Percentiles rank a stretch among this genome's conserved stretches.
Conservation (phyloP, 305 asterid genomes). For the Striga hermonthica region DNA sequence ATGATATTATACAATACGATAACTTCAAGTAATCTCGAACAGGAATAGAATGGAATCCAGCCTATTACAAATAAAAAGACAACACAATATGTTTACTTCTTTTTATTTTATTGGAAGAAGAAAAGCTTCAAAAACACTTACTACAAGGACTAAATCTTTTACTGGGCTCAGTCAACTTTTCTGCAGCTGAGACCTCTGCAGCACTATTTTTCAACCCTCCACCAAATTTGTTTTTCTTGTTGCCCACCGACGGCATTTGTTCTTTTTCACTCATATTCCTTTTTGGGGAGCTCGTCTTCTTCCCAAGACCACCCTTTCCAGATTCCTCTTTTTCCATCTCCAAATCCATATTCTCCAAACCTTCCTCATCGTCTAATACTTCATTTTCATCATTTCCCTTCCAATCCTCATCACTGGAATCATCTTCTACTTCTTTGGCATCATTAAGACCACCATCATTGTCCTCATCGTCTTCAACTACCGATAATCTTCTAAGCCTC, state of each 20-base stretch:
- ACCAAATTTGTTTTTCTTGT: conserved; percentile 50
- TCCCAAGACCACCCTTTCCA: conserved; percentile 29
- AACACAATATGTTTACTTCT: not conserved
- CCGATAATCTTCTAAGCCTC: conserved; percentile 48
- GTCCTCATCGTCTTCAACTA: conserved; percentile 54
- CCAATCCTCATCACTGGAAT: conserved; percentile 75
- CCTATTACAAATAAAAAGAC: not conserved
- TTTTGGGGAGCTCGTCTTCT: conserved; percentile 42
- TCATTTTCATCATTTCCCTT: conserved; percentile 43
- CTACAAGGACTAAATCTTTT: conserved; percentile 39
- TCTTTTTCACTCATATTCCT: conserved; percentile 41
- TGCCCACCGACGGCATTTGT: conserved; percentile 34
- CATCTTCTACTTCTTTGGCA: conserved; percentile 43
- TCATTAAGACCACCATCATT: conserved; percentile 42
- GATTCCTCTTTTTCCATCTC: conserved; percentile 50
- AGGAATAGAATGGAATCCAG: not conserved
- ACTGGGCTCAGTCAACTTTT: conserved; percentile 35
- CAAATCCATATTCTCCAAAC: conserved; percentile 50
- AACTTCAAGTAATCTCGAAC: too few species aligned
- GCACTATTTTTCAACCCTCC: conserved; percentile 35
- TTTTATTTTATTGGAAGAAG: not conserved
- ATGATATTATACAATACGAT: too few species aligned
- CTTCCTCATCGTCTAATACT: conserved; percentile 48
- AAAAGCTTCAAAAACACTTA: conserved; percentile 39
- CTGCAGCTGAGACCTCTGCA: conserved; percentile 35